Evolutionary conservation across 345 rosid genomes (phyloP).

Genomic region (Rhizophora mangle): DNA sequence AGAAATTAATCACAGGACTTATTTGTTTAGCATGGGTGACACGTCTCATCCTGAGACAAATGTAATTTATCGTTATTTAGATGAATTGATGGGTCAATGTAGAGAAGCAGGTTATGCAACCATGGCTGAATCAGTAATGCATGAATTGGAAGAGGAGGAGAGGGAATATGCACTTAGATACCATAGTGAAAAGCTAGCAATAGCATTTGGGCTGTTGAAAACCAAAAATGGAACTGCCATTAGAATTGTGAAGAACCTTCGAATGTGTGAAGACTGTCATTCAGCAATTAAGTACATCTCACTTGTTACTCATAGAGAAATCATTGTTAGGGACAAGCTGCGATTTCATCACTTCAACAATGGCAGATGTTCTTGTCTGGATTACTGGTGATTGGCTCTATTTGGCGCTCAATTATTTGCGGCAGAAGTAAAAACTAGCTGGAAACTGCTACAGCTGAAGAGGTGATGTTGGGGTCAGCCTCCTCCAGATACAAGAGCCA

Average conservation of each 20-base stretch:
- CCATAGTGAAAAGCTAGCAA: conserved; percentile 86
- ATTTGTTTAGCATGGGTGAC: conserved; percentile 75
- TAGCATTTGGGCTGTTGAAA: conserved; percentile 64
- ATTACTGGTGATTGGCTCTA: conserved; percentile 51
- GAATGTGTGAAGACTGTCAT: conserved; percentile 86
- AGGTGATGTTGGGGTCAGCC: too few species aligned
- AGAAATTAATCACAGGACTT: conserved; percentile 49
- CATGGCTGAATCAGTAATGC: conserved; percentile 59
- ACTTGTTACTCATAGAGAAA: conserved; percentile 53
- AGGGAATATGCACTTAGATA: conserved; percentile 65
- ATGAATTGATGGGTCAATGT: conserved; percentile 61
- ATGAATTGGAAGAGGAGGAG: conserved; percentile 83
- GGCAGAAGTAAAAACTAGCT: too few species aligned
- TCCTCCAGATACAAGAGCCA: too few species aligned
- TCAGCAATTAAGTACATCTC: conserved; percentile 64
- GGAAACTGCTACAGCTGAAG: too few species aligned
- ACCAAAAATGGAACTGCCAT: conserved; percentile 39
- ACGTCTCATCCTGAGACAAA: conserved; percentile 56
- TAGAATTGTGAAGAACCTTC: conserved; percentile 65
- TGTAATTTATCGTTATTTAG: conserved; percentile 53
- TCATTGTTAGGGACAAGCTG: conserved; percentile 66
- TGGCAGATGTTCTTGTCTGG: conserved; percentile 72
- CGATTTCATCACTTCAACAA: conserved; percentile 68
- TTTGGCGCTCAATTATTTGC: neutral
- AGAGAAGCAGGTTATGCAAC: conserved; percentile 64